A percentile compares a stretch with the other conserved stretches of the same genome.
These are phyloP conservation scores for Erodium maritimum DNA, from an alignment of 345 rosid species.

Conservation along the genomic window DNA sequence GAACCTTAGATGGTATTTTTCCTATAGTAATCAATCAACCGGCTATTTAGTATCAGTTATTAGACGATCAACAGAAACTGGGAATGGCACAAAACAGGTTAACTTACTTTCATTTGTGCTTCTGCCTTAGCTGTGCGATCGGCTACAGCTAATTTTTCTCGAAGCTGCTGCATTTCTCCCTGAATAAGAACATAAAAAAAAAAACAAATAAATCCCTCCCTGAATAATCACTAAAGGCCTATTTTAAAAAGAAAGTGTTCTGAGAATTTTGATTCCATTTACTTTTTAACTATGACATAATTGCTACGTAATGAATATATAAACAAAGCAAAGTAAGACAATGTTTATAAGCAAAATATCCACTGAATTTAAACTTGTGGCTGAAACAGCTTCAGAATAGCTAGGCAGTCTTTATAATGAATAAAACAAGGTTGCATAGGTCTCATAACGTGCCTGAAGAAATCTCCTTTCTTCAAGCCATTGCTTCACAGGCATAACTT, in stretches of 20 bases:
- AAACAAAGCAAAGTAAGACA: not conserved
- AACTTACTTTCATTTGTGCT: constrained; percentile 32
- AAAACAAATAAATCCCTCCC: not conserved
- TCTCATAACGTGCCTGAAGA: constrained; percentile 22
- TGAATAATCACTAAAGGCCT: not conserved
- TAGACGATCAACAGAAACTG: not conserved
- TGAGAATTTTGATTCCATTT: not conserved
- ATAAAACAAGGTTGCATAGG: not conserved
- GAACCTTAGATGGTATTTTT: constrained; percentile 32
- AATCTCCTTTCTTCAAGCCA: constrained; percentile 41
- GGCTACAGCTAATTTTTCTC: constrained; percentile 30
- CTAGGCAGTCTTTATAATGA: not conserved
- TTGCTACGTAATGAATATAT: not conserved
- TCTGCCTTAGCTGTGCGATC: constrained; percentile 43
- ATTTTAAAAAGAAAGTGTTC: not conserved
- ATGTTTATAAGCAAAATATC: no score
- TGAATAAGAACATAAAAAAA: constrained; percentile 8
- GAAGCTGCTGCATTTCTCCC: constrained; percentile 47
- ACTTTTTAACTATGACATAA: not conserved
- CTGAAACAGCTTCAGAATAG: not conserved
- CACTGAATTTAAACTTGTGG: not conserved
- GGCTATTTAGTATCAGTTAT: not conserved
- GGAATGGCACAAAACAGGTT: not conserved
- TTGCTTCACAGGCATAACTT: constrained; percentile 41
- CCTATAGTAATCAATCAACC: constrained; percentile 15